These are phyloP conservation scores for Claviceps pusilla DNA, from an alignment of 2,329 filamentous ascomycete species.

Conservation along the genomic window DNA sequence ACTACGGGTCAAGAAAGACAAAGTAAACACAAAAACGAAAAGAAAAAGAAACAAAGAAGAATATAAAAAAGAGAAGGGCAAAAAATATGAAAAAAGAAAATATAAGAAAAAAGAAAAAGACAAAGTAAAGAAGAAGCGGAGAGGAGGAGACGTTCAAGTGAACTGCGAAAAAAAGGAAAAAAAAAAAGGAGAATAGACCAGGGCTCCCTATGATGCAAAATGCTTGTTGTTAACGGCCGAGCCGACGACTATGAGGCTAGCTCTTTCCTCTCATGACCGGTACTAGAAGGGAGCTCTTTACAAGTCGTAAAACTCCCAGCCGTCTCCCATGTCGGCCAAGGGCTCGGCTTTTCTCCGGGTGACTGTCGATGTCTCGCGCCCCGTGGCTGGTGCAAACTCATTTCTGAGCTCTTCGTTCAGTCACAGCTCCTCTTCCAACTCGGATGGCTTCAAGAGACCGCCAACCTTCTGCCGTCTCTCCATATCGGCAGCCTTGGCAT, in stretches of 20 bases:
- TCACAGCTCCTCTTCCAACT: constrained; percentile 87
- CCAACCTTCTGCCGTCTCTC: constrained; percentile 90
- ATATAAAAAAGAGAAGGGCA: neutral
- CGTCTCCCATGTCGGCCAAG: constrained; percentile 27
- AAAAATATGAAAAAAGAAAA: neutral
- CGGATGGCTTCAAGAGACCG: constrained; percentile 90
- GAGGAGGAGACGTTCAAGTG: too few relatives aligned
- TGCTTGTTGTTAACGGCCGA: neutral
- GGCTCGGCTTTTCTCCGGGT: constrained; percentile 14
- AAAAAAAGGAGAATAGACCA: neutral
- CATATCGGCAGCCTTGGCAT: constrained; percentile 75
- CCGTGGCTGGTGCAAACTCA: constrained; percentile 36
- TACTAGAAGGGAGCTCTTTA: constrained; percentile 13
- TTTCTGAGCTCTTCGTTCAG: constrained; percentile 53
- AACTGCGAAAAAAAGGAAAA: too few relatives aligned
- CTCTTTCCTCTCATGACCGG: neutral
- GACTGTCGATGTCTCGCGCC: constrained; percentile 6
- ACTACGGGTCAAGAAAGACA: constrained; percentile 9
- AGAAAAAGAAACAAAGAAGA: neutral
- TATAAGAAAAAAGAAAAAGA: too few relatives aligned
- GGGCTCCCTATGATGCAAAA: neutral
- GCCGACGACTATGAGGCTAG: neutral
- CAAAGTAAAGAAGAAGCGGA: too few relatives aligned
- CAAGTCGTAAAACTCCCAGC: constrained; percentile 52
- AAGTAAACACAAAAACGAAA: neutral